Evolutionary conservation across 2,329 filamentous ascomycete species (phyloP), one percentile per base, ranked within the genome.

Genomic region (Trichophyton schoenleinii): DNA sequence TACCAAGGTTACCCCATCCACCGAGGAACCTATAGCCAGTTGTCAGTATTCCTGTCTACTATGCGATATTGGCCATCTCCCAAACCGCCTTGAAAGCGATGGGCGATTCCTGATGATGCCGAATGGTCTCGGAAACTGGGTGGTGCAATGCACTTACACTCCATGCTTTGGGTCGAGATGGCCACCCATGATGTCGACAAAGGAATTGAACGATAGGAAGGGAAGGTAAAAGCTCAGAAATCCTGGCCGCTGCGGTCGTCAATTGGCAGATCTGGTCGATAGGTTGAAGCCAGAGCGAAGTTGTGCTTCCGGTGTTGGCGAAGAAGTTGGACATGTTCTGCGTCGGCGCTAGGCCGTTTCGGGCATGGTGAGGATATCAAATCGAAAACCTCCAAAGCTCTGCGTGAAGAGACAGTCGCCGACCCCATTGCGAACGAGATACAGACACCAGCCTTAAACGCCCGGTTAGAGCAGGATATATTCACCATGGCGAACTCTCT

Each of bases 1-100:
- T 83, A 90, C 87, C 88, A 67, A 91, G 78, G 70, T 79, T 78
- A 70, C 88, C 88, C 87, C 88, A 92, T 74, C 77, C 77, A 68
- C 88, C 88, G 63, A 91, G 77, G 75, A 80, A 91, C 73, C 88
- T 91, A 69, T 67, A 18, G 4, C 15, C 13, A 18, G 22, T 15
- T 8, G 41, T 58, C 41, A 58, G 55, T 13, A 28, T 42, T 5
- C 7, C 13, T 44, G 7, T 36, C 28, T 3, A 31, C 4, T 8
- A 44, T 25, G 22, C 22, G 9, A 15, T n/a, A 11, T 18, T n/a
- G 55, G 9, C 36, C 13, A 15, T 22, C 9, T 15, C 15, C 13
- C 36, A 36, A 36, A 31, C 3, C 52, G 28, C 34, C 22, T 28
- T n/a, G 28, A 11, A 36, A 34, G 28, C 15, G 28, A 36, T 36